phyloP scores from a whole-genome alignment of 1,284 basidiomycete species.

The Ceratobasidium sp. region DNA sequence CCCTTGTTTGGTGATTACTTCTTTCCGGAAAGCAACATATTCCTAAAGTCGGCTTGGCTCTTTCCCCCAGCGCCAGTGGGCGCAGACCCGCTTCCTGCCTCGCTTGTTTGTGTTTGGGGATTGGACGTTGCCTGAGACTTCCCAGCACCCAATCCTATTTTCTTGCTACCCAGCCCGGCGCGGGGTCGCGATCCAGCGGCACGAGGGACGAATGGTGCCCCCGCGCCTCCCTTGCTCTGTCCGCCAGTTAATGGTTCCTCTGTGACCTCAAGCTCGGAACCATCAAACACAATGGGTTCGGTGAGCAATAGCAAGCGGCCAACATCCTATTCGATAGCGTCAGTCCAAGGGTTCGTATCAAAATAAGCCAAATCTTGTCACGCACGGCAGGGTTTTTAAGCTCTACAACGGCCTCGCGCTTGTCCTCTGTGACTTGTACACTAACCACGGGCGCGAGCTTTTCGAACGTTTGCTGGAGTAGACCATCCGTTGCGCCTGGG shows the following conservation, averaged over 20 bases:
- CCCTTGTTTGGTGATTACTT: background rate
- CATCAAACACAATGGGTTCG: conserved; percentile 78
- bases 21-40: conserved; percentile 32
- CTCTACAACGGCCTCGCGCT: conserved; percentile 81
- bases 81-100: background rate
- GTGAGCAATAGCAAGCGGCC: conserved; percentile 78
- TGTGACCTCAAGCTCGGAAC: conserved; percentile 65
- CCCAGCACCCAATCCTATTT: conserved; percentile 20
- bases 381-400: conserved; percentile 79
- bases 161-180: conserved; percentile 70
- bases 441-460: conserved; percentile 77
- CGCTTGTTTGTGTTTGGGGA: background rate
- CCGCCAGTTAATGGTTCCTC: conserved; percentile 62
- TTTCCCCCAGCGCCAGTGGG: conserved; percentile 2
- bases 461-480: conserved; percentile 89
- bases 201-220: conserved; percentile 74
- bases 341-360: no score
- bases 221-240: conserved; percentile 56
- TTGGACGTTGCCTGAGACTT: conserved; percentile 1
- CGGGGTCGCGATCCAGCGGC: conserved; percentile 73
- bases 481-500: conserved; percentile 80
- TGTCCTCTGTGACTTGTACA: conserved; percentile 79
- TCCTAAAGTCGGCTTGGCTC: conserved; percentile 40
- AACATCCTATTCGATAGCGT: conserved; percentile 82
- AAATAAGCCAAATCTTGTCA: no score